These are phyloP conservation scores for Friedmanniomyces simplex DNA, from an alignment of 495 filamentous ascomycete species.

Conservation along the genomic window DNA sequence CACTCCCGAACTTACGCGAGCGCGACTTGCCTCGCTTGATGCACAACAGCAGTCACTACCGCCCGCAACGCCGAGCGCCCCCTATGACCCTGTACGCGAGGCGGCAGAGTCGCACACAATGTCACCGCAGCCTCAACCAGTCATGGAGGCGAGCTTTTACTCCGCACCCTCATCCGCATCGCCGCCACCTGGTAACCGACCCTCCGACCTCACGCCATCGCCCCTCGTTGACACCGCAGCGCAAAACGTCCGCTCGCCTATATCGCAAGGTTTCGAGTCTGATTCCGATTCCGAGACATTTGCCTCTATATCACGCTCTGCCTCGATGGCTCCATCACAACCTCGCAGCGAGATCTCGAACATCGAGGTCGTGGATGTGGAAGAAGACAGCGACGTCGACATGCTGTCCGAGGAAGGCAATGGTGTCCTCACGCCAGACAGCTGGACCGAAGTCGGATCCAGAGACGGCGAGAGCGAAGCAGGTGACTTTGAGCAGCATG, in stretches of 20 bases:
- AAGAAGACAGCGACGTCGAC: constrained; percentile 16
- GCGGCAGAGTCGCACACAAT: background rate
- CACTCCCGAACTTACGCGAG: constrained; percentile 18
- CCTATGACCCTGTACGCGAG: constrained; percentile 14
- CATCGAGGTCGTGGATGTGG: constrained; percentile 14
- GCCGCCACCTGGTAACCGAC: background rate
- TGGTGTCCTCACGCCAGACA: constrained; percentile 10
- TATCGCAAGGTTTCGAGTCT: constrained; percentile 4
- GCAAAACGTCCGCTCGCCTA: background rate
- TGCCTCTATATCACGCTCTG: constrained; percentile 5
- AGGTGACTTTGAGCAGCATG: background rate
- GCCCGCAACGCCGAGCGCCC: background rate
- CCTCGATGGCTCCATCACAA: background rate
- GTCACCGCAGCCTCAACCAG: background rate
- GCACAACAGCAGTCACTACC: background rate
- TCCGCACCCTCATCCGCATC: constrained; percentile 15
- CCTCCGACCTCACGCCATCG: background rate
- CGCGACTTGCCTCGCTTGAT: constrained; percentile 13
- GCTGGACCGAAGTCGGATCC: constrained; percentile 17
- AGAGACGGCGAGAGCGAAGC: constrained; percentile 15
- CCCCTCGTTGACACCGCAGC: background rate
- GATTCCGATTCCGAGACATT: constrained; percentile 16
- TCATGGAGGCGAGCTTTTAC: constrained; percentile 16
- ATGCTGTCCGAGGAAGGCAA: constrained; percentile 18
- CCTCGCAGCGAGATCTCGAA: constrained; percentile 3